Evolutionary conservation across 2,329 filamentous ascomycete genomes (phyloP).

Genomic region (Colletotrichum eleusines): DNA sequence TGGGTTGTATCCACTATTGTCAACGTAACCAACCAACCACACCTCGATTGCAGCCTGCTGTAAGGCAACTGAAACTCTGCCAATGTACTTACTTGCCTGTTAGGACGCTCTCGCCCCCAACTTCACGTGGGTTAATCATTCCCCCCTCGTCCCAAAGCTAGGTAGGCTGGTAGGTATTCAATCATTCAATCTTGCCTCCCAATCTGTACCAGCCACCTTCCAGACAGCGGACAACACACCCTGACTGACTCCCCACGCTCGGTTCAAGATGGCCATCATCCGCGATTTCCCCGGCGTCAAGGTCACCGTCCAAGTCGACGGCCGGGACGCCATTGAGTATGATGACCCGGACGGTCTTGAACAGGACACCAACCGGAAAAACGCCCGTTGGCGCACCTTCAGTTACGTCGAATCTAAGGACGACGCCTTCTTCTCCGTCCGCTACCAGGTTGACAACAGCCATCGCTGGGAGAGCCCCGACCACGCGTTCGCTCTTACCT

Average conservation of each 20-base stretch:
- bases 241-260: neutral
- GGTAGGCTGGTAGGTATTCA: too few species aligned
- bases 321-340: constrained; percentile 43
- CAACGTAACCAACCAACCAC: constrained; percentile 16
- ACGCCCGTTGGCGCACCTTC: constrained; percentile 9
- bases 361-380: constrained; percentile 4
- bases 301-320: constrained; percentile 44
- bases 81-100: neutral
- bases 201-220: neutral
- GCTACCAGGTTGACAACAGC: constrained; percentile 32
- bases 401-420: constrained; percentile 45
- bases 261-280: constrained; percentile 45
- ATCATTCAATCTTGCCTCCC: neutral
- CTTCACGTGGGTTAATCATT: constrained; percentile 7
- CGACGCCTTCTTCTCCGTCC: constrained; percentile 42
- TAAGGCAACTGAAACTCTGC: constrained; percentile 5
- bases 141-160: neutral
- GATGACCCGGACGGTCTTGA: constrained; percentile 36
- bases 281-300: constrained; percentile 43
- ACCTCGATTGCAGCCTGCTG: neutral
- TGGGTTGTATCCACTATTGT: too few species aligned
- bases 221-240: neutral
- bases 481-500: constrained; percentile 38
- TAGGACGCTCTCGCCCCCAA: neutral
- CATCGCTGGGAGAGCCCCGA: constrained; percentile 31